These are phyloP conservation scores for Poterioochromonas sp. DNA, from an alignment of 352 stramenopile species.

Conservation along the genomic window DNA sequence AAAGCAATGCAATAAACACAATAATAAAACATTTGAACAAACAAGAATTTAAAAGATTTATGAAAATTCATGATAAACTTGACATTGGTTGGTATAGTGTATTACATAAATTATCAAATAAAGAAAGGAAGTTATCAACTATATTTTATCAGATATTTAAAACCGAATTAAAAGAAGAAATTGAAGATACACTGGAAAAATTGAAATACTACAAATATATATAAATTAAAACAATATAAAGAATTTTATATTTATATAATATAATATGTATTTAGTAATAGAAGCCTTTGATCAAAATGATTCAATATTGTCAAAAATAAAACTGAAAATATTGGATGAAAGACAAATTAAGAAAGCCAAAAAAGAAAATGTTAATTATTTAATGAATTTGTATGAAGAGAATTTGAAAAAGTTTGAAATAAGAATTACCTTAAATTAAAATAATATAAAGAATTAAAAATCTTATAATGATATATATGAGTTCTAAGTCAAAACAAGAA, in stretches of 20 bases:
- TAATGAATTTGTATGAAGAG: not conserved
- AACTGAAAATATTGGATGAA: no score
- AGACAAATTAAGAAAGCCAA: not conserved
- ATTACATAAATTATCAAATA: no score
- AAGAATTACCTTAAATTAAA: not conserved
- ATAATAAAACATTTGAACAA: no score
- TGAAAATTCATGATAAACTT: no score
- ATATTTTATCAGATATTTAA: no score
- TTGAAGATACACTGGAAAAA: no score
- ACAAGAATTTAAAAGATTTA: no score
- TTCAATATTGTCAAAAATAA: not conserved
- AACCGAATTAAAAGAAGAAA: no score
- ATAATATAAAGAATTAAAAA: not conserved
- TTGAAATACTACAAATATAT: no score
- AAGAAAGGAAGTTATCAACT: no score
- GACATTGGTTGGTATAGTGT: no score
- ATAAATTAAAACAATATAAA: not conserved
- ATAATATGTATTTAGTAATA: not conserved
- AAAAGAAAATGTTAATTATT: not conserved
- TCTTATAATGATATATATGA: not conserved
- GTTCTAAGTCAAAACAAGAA: not conserved
- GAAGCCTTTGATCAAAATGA: not conserved
- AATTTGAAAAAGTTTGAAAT: not conserved
- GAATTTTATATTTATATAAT: not conserved
- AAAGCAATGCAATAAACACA: no score